These are phyloP conservation scores for Chenopodium berlandieri DNA, from an alignment of 148 eudicot species.

Conservation along the genomic window DNA sequence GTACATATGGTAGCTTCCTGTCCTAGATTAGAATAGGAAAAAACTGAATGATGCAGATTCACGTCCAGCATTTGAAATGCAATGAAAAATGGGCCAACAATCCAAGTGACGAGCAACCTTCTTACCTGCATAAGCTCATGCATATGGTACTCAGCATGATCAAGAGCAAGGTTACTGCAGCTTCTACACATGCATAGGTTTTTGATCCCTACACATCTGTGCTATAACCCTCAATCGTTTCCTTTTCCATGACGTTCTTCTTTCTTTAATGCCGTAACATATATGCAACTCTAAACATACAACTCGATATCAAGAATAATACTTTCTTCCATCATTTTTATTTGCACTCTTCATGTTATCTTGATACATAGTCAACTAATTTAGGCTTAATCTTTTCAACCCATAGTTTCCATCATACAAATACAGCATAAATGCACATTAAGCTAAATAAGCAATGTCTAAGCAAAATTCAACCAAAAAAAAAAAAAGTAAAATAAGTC, in stretches of 20 bases:
- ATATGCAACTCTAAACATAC: neutral
- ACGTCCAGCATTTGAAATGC: neutral
- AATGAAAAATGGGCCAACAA: neutral
- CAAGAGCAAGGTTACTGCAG: constrained; percentile 64
- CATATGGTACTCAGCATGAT: constrained; percentile 64
- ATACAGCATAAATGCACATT: no score
- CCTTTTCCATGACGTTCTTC: constrained; percentile 69
- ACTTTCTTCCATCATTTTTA: neutral
- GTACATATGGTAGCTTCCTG: constrained; percentile 80
- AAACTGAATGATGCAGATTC: neutral
- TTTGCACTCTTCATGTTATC: neutral
- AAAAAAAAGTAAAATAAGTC: no score
- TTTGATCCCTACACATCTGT: constrained; percentile 63
- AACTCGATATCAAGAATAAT: constrained; percentile 1
- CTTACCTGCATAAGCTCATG: constrained; percentile 71
- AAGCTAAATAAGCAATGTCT: no score
- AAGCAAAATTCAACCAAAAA: no score
- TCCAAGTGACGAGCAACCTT: no score
- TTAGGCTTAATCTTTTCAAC: no score
- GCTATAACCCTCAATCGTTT: constrained; percentile 63
- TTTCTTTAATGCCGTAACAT: neutral
- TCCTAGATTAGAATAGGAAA: constrained; percentile 9
- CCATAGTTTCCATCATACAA: no score
- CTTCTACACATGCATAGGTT: constrained; percentile 50
- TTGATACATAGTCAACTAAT: no score